A percentile compares a stretch with the other conserved stretches of the same genome.
Evolutionary conservation across 73 alveolate species (phyloP).

Genomic region (Effrenium voratum): DNA sequence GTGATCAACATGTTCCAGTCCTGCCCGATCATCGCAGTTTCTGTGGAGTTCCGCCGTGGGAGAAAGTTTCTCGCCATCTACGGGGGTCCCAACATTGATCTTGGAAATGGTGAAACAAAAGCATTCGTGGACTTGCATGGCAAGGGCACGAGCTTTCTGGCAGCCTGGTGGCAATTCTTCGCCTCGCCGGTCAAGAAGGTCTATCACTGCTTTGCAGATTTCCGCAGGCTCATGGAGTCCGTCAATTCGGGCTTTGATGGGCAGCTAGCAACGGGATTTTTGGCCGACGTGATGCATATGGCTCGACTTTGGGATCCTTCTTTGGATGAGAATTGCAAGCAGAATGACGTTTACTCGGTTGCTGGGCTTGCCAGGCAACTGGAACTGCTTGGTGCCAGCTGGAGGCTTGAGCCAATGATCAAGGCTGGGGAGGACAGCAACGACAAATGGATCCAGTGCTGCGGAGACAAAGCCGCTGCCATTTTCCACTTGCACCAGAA

Average conservation of each 20-base stretch:
- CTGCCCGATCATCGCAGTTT: too few species aligned
- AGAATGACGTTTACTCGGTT: background rate
- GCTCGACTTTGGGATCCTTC: conserved; percentile 57
- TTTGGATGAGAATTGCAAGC: background rate
- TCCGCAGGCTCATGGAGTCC: background rate
- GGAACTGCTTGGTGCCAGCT: background rate
- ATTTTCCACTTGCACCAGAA: conserved; percentile 15
- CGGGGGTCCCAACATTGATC: background rate
- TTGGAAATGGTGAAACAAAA: background rate
- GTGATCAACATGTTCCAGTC: background rate
- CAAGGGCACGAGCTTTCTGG: background rate
- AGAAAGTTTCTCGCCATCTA: background rate
- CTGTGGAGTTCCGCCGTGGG: background rate
- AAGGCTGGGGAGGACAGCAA: background rate
- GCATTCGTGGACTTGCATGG: background rate
- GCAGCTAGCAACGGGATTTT: too few species aligned
- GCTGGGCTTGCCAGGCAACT: background rate
- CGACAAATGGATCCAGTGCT: background rate
- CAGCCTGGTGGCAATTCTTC: background rate
- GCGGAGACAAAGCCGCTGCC: conserved; percentile 21
- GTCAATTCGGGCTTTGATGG: too few species aligned
- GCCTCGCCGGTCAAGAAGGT: background rate
- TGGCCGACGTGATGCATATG: background rate
- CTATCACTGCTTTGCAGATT: background rate
- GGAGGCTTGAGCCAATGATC: background rate